Percentiles rank a stretch among this genome's conserved stretches.
Conservation (phyloP, 2,329 filamentous ascomycete genomes). For the Proliferodiscus dingleyae region DNA sequence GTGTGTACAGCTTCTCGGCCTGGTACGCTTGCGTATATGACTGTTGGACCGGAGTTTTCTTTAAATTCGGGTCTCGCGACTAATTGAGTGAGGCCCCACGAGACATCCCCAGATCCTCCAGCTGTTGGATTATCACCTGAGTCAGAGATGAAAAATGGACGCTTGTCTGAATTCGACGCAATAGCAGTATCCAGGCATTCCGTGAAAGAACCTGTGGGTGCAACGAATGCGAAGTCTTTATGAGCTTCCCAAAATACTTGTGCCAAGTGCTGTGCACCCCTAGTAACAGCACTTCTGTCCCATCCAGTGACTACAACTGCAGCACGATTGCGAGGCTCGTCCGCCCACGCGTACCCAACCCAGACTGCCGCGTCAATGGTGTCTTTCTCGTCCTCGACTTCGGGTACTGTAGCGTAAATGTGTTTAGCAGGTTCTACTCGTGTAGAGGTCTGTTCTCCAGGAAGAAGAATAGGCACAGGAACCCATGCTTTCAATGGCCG, state of each 20-base stretch:
- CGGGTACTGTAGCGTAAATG: slow-evolving; percentile 44
- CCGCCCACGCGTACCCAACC: slow-evolving; percentile 54
- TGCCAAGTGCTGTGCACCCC: slow-evolving; percentile 42
- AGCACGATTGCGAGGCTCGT: slow-evolving; percentile 48
- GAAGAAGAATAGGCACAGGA: slow-evolving; percentile 46
- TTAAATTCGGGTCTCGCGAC: slow-evolving; percentile 43
- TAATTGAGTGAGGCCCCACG: slow-evolving; percentile 44
- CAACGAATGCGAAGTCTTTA: slow-evolving; percentile 46
- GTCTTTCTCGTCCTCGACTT: slow-evolving; percentile 36
- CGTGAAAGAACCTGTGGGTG: slow-evolving; percentile 42
- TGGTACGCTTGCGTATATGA: slow-evolving; percentile 51
- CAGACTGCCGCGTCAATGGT: slow-evolving; percentile 49
- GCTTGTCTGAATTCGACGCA: slow-evolving; percentile 27
- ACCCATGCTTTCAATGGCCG: slow-evolving; percentile 49
- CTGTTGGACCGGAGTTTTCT: slow-evolving; percentile 32
- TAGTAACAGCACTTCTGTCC: slow-evolving; percentile 36
- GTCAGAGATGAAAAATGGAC: slow-evolving; percentile 50
- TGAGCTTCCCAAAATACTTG: slow-evolving; percentile 43
- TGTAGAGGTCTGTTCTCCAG: slow-evolving; percentile 51
- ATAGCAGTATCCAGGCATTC: slow-evolving; percentile 45
- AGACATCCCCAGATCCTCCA: slow-evolving; percentile 49
- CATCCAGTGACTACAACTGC: slow-evolving; percentile 48
- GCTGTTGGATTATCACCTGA: slow-evolving; percentile 53
- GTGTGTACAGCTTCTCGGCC: slow-evolving; percentile 39
- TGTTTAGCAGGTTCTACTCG: slow-evolving; percentile 46